Conservation (phyloP, 2,329 filamentous ascomycete species). For the Neoascochyta sp. region DNA sequence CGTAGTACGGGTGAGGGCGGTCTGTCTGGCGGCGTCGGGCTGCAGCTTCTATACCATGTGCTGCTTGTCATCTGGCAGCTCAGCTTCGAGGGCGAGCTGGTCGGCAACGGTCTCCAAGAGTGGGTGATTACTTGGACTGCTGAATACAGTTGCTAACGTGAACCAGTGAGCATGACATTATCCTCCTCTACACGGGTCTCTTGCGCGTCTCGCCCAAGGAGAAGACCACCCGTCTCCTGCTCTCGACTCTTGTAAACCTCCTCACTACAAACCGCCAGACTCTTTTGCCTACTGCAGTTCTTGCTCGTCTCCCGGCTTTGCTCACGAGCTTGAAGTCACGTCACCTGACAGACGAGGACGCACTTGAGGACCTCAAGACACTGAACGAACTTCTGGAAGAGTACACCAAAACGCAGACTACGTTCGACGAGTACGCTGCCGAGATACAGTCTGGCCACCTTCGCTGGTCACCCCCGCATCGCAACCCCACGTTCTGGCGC, state of each 20-base stretch:
- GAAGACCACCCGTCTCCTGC: conserved; percentile 88
- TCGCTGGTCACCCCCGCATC: conserved; percentile 88
- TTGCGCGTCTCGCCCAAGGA: conserved; percentile 92
- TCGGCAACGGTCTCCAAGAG: conserved; percentile 82
- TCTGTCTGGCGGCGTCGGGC: conserved; percentile 71
- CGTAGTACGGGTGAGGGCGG: conserved; percentile 57
- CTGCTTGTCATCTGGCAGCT: conserved; percentile 94
- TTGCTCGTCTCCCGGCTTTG: conserved; percentile 71
- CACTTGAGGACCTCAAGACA: conserved; percentile 48
- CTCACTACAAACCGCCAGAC: conserved; percentile 66
- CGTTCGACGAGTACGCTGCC: conserved; percentile 67
- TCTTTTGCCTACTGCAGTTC: conserved; percentile 76
- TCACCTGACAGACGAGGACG: conserved; percentile 51
- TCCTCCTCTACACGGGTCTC: conserved; percentile 87
- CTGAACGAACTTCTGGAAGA: conserved; percentile 69
- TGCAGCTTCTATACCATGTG: conserved; percentile 92
- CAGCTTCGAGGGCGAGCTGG: conserved; percentile 73
- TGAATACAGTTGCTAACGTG: conserved; percentile 12
- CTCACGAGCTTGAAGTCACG: conserved; percentile 55
- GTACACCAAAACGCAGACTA: conserved; percentile 68
- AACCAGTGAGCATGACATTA: conserved; percentile 80
- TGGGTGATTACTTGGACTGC: no score
- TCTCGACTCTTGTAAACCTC: conserved; percentile 87
- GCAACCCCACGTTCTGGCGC: conserved; percentile 81
- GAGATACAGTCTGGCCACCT: conserved; percentile 84